phyloP scores from a whole-genome alignment of 306 rosid species.

The Comarum palustre region DNA sequence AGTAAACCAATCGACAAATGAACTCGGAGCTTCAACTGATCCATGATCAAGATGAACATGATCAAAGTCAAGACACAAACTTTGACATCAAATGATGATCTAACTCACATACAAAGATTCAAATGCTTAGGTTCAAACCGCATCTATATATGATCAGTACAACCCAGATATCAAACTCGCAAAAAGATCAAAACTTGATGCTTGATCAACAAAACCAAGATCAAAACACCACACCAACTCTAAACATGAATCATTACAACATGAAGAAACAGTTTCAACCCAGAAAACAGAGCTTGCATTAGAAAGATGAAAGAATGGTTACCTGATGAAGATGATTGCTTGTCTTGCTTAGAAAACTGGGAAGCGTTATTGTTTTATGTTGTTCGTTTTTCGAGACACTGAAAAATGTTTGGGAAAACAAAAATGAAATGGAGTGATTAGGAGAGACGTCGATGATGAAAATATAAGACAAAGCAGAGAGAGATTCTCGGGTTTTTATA shows the following conservation, averaged over 20 bases:
- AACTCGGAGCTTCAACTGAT: background rate
- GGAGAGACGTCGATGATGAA: conserved; percentile 13
- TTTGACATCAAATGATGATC: background rate
- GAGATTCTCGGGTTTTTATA: conserved; percentile 20
- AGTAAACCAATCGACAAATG: conserved; percentile 9
- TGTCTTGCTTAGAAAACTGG: conserved; percentile 26
- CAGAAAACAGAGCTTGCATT: background rate
- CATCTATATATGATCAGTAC: background rate
- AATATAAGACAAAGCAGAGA: conserved; percentile 14
- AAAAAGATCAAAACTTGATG: background rate
- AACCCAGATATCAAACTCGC: conserved; percentile 11
- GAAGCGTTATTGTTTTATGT: conserved; percentile 15
- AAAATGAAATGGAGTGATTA: conserved; percentile 6
- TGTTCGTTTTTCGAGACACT: conserved; percentile 1
- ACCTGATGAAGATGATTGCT: conserved; percentile 40
- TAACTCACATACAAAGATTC: background rate
- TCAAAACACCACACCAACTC: background rate
- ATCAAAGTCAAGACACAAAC: background rate
- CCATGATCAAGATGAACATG: conserved; percentile 3
- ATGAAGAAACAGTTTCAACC: background rate
- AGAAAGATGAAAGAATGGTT: background rate
- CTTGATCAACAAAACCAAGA: background rate
- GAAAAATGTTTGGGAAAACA: background rate
- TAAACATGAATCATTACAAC: background rate
- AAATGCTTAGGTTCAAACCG: background rate